Base-by-base conservation (phyloP, 768 basidiomycete genomes). In the Collybiopsis luxurians region DNA sequence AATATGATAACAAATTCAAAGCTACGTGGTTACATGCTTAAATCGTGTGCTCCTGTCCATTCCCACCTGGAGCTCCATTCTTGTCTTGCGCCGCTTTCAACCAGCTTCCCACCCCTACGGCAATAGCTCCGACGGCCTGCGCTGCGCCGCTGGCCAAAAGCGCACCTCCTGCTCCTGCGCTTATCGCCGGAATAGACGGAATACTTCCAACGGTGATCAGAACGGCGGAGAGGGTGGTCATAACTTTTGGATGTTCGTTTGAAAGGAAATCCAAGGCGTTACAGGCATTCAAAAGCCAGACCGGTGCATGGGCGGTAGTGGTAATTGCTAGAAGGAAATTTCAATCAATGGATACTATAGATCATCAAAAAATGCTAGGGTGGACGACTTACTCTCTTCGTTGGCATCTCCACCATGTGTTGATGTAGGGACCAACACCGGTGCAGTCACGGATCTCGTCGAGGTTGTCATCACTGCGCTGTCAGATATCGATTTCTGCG, bases 101-200 rank as follows among this genome's bases (percentile, higher is more conserved):
- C 69, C 78, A 69, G 34, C 76, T 80, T 1, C 89, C 89, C 30
- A 91, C 73, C 2, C 90, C 89, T 2, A 91, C 80, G 1, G 89
- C 90, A 57, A 91, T 84, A 1, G 88, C 88, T 10, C 90, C 89
- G 24, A 89, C 84, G 1, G 90, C 89, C 61, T 91, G 89, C 13
- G 83, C 87, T 13, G 90, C 85, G 12, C 84, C 79, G 15, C 87
- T 81, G 10, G 90, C 89, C 34, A 92, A 75, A 50, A 89, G 74
- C 0, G 86, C 85, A 10, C 89, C 89, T 21, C 89, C 88, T 4
- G 84, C 86, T 19, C 84, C 86, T 0, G 83, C 83, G 48, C 76
- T 76, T 64, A 91, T 80, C 2, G 79, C 87, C 21, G 89, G 89
- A 30, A 91, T 80, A 0, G 87, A 72, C 0, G 89, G 89, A 42